Base-by-base conservation (phyloP, 2,329 filamentous ascomycete genomes). In the Fragosphaeria purpurea region DNA sequence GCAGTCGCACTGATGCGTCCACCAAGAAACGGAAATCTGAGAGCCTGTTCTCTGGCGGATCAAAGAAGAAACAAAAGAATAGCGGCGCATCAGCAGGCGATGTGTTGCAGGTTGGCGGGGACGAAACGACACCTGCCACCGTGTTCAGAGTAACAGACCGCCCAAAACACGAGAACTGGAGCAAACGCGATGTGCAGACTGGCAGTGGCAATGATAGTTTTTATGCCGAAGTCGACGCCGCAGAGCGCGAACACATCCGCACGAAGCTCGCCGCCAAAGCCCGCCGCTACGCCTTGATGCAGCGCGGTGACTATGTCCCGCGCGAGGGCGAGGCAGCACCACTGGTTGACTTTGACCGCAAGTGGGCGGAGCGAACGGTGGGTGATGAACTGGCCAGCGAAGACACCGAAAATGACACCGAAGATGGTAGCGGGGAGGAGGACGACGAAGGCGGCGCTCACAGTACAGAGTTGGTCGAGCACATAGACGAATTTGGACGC, bases 341-440 rank as follows among this genome's bases (percentile, higher is more conserved):
- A 31, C 77, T 95, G 32, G 85, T 98, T 3, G 91, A 98, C 69
- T 98, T 98, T 66, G 93, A 97, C 67, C 77, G 85, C 54, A 98
- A 97, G 70, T 97, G 93, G 90, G 88, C 85, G 0, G 87, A 95
- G 62, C 70, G 72, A 31, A 72, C 82, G 84, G 11, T 7, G 7
- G 35, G 35, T 4, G 52, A 62, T 56, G 69, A 64, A 58, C 22
- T 22, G 22, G 56, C 60, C 31, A 70, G 70, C 44, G 67, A 71
- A 43, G 71, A 75, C 33, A 84, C 88, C 48, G 65, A 86, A 22
- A 71, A 96, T 4, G 88, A 95, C 57, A 94, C 88, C 64, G 78
- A 85, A 49, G 91, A 97, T 64, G 91, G 97, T 12, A 12, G 38
- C 22, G 42, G 47, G 55, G 82, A 68, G n/a, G 58, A 59, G 52